Evolutionary conservation across 2,329 filamentous ascomycete genomes (phyloP), one percentile per base, ranked within the genome.

Genomic region (Scleromitrula shiraiana): DNA sequence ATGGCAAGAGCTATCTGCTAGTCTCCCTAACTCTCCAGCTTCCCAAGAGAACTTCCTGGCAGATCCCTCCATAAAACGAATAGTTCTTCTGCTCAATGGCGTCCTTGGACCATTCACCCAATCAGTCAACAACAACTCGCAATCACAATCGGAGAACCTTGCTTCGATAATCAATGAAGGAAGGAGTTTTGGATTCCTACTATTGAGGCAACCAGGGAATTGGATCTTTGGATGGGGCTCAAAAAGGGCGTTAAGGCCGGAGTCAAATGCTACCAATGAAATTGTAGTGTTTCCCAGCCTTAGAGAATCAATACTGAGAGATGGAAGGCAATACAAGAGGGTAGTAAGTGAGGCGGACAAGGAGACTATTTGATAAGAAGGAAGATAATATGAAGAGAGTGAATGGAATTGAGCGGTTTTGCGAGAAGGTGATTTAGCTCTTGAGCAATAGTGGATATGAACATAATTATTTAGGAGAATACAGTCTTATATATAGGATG

Each of bases 61-160:
- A 15, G 19, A 17, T 15, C 7, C 19, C n/a, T 20, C 26, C 8
- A 33, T 39, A n/a, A 19, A 9, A 15, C 23, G 4, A n/a, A 19
- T 41, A 5, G 14, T 33, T 17, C 29, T 40, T 1, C 20, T 35
- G 10, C 10, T 48, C 9, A 48, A 41, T 15, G 20, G n/a, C 5
- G 12, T 36, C 15, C 19, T 48, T 1, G 15, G 20, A 7, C 45
- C 45, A 15, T 41, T 48, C 22, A 20, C 20, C 12, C 19, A 29
- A 9, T 12, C 38, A 12, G 20, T 9, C 14, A 35, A 14, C n/a
- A 27, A 15, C 24, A 17, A 8, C 7, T 36, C 30, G 4, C 41
- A 33, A 44, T 40, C 35, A 29, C 39, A 38, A 27, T 6, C 12
- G 7, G 40, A 38, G 4, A 51, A 51, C 12, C 50, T 51, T 10